Evolutionary conservation across 2,329 filamentous ascomycete species (phyloP), one percentile per base, ranked within the genome.

Genomic region (Hypoxylon sp.): DNA sequence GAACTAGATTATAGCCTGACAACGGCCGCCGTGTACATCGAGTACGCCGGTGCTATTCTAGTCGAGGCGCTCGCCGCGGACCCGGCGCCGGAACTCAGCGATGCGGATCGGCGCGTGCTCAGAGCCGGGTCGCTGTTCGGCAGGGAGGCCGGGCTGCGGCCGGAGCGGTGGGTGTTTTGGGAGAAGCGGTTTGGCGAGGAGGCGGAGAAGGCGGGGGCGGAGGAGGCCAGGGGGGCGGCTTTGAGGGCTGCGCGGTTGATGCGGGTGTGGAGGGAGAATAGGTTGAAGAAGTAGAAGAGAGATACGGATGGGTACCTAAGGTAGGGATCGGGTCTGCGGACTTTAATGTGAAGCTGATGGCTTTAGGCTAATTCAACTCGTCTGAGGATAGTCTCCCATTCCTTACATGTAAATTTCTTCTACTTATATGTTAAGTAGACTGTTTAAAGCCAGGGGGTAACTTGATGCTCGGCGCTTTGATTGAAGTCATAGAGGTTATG

Each of bases 91-190:
- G 46, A 54, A 32, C 67, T 72, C 6, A 64, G 61, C 54, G 69
- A 70, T 6, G 50, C 57, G 17, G 34, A 60, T 26, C 48, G 61
- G 55, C 62, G 72, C n/a, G 6, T 69, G 20, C 52, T 69, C 26
- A 53, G 46, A 8, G 71, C 66, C 3, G 74, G 74, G 2, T 20
- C 59, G 19, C 59, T 75, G 28, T 75, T 69, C 59, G 37, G 47
- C 1, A 65, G 59, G 7, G 46, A 54, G 28, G 46, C 71, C 5
- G 74, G 73, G 1, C 57, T 75, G 20, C 66, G 43, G 6, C 49
- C 47, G 3, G 70, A 72, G 4, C 60, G 74, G 52, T 75, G 73
- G 73, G 24, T 30, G 24, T 75, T 75, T 54, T 76, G 73, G 74
- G 57, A 51, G 0, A 51, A 32, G 20, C 64, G 72, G 30, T 74